A percentile compares a stretch with the other conserved stretches of the same genome.
Evolutionary conservation across 192 early-diverging fungal genomes (phyloP).

Genomic region (Fimicolochytrium jonesii): DNA sequence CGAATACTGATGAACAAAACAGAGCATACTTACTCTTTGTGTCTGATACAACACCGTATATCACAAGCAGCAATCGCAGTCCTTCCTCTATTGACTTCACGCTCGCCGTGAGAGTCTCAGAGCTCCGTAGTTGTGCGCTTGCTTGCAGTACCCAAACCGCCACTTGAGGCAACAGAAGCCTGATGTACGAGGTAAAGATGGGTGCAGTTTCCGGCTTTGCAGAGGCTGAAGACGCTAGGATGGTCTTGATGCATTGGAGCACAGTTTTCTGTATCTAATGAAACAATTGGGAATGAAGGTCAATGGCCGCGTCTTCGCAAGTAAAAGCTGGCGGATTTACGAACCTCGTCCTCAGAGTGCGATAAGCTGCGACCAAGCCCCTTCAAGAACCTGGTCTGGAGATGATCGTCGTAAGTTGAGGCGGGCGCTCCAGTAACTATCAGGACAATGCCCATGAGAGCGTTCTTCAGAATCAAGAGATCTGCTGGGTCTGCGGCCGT

Average conservation of each 20-base stretch:
- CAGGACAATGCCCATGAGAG: constrained; percentile 30
- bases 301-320: neutral
- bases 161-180: constrained; percentile 1
- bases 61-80: constrained; percentile 8
- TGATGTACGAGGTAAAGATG: constrained; percentile 9
- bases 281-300: neutral
- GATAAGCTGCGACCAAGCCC: neutral
- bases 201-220: neutral
- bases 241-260: constrained; percentile 9
- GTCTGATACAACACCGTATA: constrained; percentile 2
- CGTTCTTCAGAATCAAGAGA: constrained; percentile 30
- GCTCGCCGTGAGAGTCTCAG: neutral
- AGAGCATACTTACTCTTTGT: constrained; percentile 2
- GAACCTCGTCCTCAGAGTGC: neutral
- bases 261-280: constrained; percentile 5
- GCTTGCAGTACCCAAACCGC: neutral
- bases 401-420: neutral
- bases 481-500: neutral
- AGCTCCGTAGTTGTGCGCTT: neutral
- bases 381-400: constrained; percentile 2
- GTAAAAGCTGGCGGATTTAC: neutral
- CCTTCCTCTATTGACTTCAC: constrained; percentile 11
- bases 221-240: neutral
- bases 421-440: constrained; percentile 23
- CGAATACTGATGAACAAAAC: too few species aligned